A percentile compares a stretch with the other conserved stretches of the same genome.
phyloP scores from a whole-genome alignment of 1,284 basidiomycete genomes.

The Agroathelia rolfsii region DNA sequence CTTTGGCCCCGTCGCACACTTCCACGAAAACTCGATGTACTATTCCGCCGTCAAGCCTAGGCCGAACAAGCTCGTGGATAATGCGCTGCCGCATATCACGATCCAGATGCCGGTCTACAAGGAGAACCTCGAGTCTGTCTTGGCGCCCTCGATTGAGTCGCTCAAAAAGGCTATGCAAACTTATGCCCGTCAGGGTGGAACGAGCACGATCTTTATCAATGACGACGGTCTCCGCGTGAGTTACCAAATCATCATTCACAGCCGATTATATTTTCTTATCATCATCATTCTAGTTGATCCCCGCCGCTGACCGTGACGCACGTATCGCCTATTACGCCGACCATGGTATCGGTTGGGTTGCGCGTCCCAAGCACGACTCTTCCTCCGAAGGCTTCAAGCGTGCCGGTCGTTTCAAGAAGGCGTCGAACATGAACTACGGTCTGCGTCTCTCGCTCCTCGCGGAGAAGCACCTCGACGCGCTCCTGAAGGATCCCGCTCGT shows the following conservation, averaged over 20 bases:
- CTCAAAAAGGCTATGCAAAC: conserved; percentile 37
- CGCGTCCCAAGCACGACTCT: too few species aligned
- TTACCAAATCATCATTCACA: not conserved
- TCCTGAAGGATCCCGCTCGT: too few species aligned
- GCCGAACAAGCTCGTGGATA: conserved; percentile 30
- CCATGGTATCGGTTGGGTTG: too few species aligned
- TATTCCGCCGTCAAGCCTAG: conserved; percentile 33
- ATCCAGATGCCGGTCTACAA: conserved; percentile 53
- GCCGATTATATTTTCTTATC: not conserved
- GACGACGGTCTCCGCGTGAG: conserved; percentile 39
- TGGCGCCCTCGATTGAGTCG: conserved; percentile 34
- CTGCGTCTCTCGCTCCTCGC: too few species aligned
- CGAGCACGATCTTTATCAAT: conserved; percentile 37
- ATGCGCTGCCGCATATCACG: conserved; percentile 41
- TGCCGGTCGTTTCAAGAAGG: too few species aligned
- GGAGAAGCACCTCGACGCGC: too few species aligned
- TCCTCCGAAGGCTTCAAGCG: too few species aligned
- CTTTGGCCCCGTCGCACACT: conserved; percentile 40
- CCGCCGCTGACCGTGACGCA: too few species aligned
- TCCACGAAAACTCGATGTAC: conserved; percentile 36
- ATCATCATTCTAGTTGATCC: too few species aligned
- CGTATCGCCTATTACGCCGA: too few species aligned
- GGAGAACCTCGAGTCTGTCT: conserved; percentile 28
- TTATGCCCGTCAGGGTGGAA: too few species aligned
- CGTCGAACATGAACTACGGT: too few species aligned